Base-by-base conservation (phyloP, 306 rosid genomes). In the Prinsepia uniflora region DNA sequence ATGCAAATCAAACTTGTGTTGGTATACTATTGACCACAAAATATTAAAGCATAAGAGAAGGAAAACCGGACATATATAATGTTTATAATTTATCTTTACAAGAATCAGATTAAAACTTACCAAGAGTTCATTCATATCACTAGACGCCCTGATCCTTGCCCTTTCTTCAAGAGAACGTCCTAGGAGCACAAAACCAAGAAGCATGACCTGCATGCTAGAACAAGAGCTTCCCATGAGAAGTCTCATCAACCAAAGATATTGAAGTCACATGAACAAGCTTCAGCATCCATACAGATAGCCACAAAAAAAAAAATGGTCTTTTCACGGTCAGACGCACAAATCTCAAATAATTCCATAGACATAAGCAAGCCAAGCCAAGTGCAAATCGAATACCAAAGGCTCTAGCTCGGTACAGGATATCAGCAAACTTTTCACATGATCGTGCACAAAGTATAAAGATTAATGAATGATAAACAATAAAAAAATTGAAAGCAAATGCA, bases 201-300 rank as follows among this genome's bases (percentile, higher is more conserved):
- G 98, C 98, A 94, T 94, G 87, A 94, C 97, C 98, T 94, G 98
- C 96, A 89, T 79, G 70, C 89, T 87, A 94, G 79, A 84, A 88
- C 47, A 82, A 47, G 72, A 79, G 81, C 42, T 79, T 79, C 57
- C 78, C 85, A 85, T 86, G 90, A 76, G 79, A 75, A 44, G 68
- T 75, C 67, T 77, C 70, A 53, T 66, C 68, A 73, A 74, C 70
- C 50, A 59, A 43, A 59, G 73, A 69, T 45, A 39, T 57, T 62
- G 69, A 72, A 70, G 69, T 59, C 59, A 13, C 52, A 62, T 52
- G 34, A 49, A 64, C 17, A 30, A 77, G 43, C 48, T 43, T 72
- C 73, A 15, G 57, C 34, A 67, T 41, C 15, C 41, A 34, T 44
- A n/a, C 50, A 30, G 5, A 43, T 18, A 55, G 34, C 24, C 5